phyloP scores from a whole-genome alignment of 345 rosid genomes.

The Arabis alpina region DNA sequence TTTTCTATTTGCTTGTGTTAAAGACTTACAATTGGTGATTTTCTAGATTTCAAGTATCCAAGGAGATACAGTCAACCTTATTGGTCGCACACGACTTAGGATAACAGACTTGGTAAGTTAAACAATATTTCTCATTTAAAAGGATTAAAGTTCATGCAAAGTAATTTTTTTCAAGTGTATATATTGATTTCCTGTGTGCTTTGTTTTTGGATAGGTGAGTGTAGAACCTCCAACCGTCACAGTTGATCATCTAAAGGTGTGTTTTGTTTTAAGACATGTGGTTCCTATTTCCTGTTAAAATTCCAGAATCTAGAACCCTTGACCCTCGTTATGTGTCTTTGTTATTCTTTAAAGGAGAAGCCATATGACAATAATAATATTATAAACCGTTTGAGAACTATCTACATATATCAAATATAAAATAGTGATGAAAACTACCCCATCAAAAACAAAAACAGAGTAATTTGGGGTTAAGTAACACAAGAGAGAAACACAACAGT shows the following conservation, averaged over 20 bases:
- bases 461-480: constrained; percentile 18
- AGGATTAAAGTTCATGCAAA: background rate
- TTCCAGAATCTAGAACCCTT: background rate
- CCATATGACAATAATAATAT: constrained; percentile 50
- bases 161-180: background rate
- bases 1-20: background rate
- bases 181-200: constrained; percentile 6
- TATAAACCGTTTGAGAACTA: constrained; percentile 32
- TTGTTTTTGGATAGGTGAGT: constrained; percentile 54
- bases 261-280: constrained; percentile 8
- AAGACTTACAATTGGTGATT: constrained; percentile 14
- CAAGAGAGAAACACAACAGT: constrained; percentile 40
- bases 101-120: constrained; percentile 77
- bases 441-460: constrained; percentile 11
- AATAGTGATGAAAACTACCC: constrained; percentile 22
- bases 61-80: constrained; percentile 85
- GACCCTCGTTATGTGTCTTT: constrained; percentile 16
- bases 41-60: constrained; percentile 75
- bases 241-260: constrained; percentile 87
- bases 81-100: constrained; percentile 79
- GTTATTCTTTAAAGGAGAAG: constrained; percentile 55
- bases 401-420: constrained; percentile 35
- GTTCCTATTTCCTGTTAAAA: background rate
- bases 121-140: too few relatives aligned
- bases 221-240: constrained; percentile 88